phyloP scores from a whole-genome alignment of 352 stramenopile species.

The Phytophthora boehmeriae region DNA sequence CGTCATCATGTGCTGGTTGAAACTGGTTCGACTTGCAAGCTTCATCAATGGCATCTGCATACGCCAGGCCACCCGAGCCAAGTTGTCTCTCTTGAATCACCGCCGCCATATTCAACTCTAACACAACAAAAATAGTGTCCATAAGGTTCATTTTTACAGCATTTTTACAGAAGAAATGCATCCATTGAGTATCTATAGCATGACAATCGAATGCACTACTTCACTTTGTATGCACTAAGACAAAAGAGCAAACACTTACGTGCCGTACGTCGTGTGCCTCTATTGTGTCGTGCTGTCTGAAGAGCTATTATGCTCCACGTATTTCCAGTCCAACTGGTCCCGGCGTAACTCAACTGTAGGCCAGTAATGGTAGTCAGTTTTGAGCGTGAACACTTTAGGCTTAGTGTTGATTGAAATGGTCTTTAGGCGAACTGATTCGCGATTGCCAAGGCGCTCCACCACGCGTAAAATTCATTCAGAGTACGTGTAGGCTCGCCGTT shows the following conservation, averaged over 20 bases:
- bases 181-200: no score
- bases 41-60: not conserved
- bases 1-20: slow-evolving; percentile 8
- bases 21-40: not conserved
- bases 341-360: slow-evolving; percentile 85
- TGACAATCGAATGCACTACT: no score
- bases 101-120: slow-evolving; percentile 17
- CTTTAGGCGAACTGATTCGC: slow-evolving; percentile 87
- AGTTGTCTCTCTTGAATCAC: slow-evolving; percentile 21
- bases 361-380: slow-evolving; percentile 93
- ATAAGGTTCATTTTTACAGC: no score
- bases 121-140: no score
- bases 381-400: slow-evolving; percentile 90
- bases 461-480: slow-evolving; percentile 88
- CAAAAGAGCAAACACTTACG: no score
- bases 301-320: slow-evolving; percentile 41
- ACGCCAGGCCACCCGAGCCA: not conserved
- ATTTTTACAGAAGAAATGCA: no score
- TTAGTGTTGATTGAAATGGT: slow-evolving; percentile 92
- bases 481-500: slow-evolving; percentile 83
- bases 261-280: not conserved
- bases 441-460: slow-evolving; percentile 81
- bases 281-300: not conserved
- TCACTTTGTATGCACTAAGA: no score
- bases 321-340: slow-evolving; percentile 73